Percentiles rank a stretch among this genome's conserved stretches.
phyloP scores from a whole-genome alignment of 805 yeast species.

The Nakazawaea ambrosiae region DNA sequence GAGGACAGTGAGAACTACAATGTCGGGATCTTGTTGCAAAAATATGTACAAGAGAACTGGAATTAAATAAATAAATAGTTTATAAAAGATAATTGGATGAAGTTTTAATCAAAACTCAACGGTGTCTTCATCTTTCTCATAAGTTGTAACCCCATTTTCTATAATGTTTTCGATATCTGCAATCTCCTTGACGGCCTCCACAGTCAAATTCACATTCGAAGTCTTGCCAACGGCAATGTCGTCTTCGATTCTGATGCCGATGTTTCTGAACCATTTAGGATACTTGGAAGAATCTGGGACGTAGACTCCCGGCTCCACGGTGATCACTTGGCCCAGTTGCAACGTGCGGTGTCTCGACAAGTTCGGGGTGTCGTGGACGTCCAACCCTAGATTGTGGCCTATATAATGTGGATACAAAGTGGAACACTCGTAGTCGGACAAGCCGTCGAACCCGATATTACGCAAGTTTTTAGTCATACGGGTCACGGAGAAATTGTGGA shows the following conservation, averaged over 20 bases:
- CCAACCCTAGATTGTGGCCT: slow-evolving; percentile 93
- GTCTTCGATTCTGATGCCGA: slow-evolving; percentile 94
- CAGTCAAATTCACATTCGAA: slow-evolving; percentile 53
- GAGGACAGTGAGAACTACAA: slow-evolving; percentile 30
- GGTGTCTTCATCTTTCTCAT: slow-evolving; percentile 7
- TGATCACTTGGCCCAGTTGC: slow-evolving; percentile 70
- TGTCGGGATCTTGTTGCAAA: slow-evolving; percentile 37
- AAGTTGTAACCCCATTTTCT: slow-evolving; percentile 38
- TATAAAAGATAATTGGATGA: neutral
- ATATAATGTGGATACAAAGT: slow-evolving; percentile 85
- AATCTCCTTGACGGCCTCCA: slow-evolving; percentile 81
- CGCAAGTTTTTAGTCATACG: slow-evolving; percentile 56
- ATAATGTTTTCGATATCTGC: slow-evolving; percentile 72
- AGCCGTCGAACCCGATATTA: slow-evolving; percentile 59
- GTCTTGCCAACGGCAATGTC: slow-evolving; percentile 75
- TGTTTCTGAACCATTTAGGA: slow-evolving; percentile 77
- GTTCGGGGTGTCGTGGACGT: slow-evolving; percentile 76
- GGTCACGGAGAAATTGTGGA: slow-evolving; percentile 65
- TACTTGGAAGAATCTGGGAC: slow-evolving; percentile 67
- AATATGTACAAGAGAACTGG: slow-evolving; percentile 31
- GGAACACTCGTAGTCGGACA: slow-evolving; percentile 46
- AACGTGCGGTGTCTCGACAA: slow-evolving; percentile 50
- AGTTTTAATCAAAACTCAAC: neutral
- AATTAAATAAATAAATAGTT: neutral
- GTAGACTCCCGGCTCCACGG: slow-evolving; percentile 95